Evolutionary conservation across 1,139 yeast genomes (phyloP), one percentile per base, ranked within the genome.

Genomic region (Candida sp.): DNA sequence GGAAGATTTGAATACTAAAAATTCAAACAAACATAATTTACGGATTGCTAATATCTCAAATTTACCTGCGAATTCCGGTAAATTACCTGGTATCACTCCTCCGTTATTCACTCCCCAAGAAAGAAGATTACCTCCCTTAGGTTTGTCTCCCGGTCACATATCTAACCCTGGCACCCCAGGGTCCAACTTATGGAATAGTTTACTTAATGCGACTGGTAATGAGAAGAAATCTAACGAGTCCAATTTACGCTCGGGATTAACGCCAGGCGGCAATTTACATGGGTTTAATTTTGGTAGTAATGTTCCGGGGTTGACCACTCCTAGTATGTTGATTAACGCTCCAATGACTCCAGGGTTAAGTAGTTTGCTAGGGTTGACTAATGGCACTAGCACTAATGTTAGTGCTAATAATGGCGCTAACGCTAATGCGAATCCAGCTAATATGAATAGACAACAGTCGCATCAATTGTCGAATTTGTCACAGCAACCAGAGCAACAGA

Each of bases 181-280:
- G 3, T 59, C 71, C 5, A 65, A 74, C 32, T 61, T 80, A 55
- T 74, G 80, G 73, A 73, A 64, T 51, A 65, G 77, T 40, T 59
- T 78, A 42, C 61, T 75, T 41, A 68, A 58, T 41, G 74, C 76
- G 11, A 66, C 77, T 22, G 27, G 27, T 5, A n/a, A n/a, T 6
- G 27, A 37, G 30, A 75, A 82, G 51, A 70, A 84, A 0, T 89
- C 91, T 5, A 84, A 81, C 58, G 90, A 84, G 55, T 79, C 86
- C 4, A 73, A 79, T 43, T 49, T 84, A 39, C 70, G 93, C 48
- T 72, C 87, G 0, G 91, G 91, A 0, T 60, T 84, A 33, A 82
- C 90, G 0, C 76, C 77, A 3, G 75, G 75, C 0, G 66, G 67
- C 1, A 48, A 60, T 37, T 55, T 49, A 40, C 60, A 57, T 37